A percentile compares a stretch with the other conserved stretches of the same genome.
Conservation (phyloP, 2,329 filamentous ascomycete species). For the Cephalotrichum gorgonifer region DNA sequence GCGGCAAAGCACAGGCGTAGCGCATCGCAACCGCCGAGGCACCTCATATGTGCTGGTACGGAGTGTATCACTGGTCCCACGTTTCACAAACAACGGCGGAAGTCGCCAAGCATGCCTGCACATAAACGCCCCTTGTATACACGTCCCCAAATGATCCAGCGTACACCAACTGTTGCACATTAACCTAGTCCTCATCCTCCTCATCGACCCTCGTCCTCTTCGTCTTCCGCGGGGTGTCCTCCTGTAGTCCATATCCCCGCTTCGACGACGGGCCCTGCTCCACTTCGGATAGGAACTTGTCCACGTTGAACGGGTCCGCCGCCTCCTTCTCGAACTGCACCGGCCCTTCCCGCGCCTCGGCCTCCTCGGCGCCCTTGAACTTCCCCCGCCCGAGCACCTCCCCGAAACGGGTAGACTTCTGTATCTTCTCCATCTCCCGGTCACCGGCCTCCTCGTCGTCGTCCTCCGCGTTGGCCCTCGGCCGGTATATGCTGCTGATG, state of each 20-base stretch:
- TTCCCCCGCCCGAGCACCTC: constrained; percentile 84
- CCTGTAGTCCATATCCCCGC: constrained; percentile 68
- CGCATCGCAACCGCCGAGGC: too few species aligned
- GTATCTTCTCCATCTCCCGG: constrained; percentile 76
- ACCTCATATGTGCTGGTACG: too few species aligned
- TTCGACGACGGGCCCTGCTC: constrained; percentile 50
- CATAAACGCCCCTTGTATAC: not conserved
- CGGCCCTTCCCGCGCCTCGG: constrained; percentile 78
- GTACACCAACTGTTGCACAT: not conserved
- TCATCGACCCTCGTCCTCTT: constrained; percentile 76
- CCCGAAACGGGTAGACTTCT: constrained; percentile 71
- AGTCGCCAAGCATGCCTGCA: too few species aligned
- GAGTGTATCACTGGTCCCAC: too few species aligned
- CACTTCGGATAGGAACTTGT: constrained; percentile 81
- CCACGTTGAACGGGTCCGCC: constrained; percentile 83
- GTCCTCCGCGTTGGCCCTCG: constrained; percentile 63
- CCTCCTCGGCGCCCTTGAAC: constrained; percentile 78
- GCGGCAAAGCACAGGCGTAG: too few species aligned
- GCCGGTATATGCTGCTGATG: constrained; percentile 87
- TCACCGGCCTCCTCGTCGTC: constrained; percentile 71
- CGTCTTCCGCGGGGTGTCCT: constrained; percentile 41
- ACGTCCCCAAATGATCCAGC: not conserved
- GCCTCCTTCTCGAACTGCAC: constrained; percentile 93
- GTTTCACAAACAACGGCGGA: too few species aligned
- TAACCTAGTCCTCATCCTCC: constrained; percentile 38